These are phyloP conservation scores for Ehretia macrophylla DNA, from an alignment of 257 asterid species.

Conservation along the genomic window DNA sequence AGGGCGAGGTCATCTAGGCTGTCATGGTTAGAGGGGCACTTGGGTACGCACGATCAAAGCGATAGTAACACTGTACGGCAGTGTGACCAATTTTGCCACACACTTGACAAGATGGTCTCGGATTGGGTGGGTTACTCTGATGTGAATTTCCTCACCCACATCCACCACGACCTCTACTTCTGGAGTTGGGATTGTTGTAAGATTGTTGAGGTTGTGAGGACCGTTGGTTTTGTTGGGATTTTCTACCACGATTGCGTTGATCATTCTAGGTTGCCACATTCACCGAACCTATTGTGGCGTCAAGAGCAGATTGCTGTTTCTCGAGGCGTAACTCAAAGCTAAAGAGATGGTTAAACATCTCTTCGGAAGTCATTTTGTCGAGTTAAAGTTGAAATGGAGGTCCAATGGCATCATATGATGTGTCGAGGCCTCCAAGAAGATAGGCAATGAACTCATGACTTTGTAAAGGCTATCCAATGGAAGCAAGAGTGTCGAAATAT, in stretches of 20 bases:
- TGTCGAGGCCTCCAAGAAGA: conserved; percentile 5
- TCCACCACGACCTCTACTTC: neutral
- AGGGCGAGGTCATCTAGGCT: conserved; percentile 1
- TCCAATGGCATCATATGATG: conserved; percentile 3
- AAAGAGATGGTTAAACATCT: conserved; percentile 10
- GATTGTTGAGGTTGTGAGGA: neutral
- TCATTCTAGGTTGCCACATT: conserved; percentile 4
- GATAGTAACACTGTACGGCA: neutral
- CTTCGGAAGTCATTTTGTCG: conserved; percentile 6
- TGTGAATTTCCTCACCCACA: neutral
- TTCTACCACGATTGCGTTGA: neutral
- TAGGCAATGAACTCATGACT: conserved; percentile 4
- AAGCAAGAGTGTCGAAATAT: neutral
- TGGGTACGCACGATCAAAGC: conserved; percentile 6
- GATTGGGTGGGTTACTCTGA: neutral
- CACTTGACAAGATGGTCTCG: conserved; percentile 5
- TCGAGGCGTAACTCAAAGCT: conserved; percentile 3
- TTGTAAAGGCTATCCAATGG: conserved; percentile 4
- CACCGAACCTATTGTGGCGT: neutral
- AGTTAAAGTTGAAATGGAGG: neutral
- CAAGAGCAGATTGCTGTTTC: conserved; percentile 7
- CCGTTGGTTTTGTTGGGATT: neutral
- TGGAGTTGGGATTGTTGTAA: neutral
- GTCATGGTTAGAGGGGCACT: neutral
- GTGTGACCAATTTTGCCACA: conserved; percentile 4